Percentiles rank a stretch among this genome's conserved stretches.
Evolutionary conservation across 371 early-diverging fungal genomes (phyloP).

Genomic region (Lichtheimia ornata): DNA sequence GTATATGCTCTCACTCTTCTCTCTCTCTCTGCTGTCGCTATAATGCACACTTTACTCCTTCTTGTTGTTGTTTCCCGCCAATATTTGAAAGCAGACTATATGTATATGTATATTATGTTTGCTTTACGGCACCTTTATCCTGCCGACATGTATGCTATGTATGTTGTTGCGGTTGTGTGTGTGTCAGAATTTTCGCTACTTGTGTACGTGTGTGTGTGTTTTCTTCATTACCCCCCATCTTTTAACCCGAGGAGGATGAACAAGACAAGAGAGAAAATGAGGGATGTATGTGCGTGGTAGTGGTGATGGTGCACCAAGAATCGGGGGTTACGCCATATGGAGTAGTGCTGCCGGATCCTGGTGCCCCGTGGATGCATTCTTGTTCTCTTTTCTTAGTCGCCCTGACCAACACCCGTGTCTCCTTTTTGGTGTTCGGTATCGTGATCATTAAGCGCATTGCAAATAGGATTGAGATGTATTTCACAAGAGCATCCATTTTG

Average conservation of each 20-base stretch:
- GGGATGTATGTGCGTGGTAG: neutral
- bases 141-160: neutral
- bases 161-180: neutral
- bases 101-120: neutral
- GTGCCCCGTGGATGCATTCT: no score
- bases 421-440: constrained; percentile 4
- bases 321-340: constrained; percentile 6
- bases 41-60: neutral
- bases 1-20: neutral
- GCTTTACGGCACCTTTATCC: no score
- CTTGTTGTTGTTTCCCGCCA: constrained; percentile 9
- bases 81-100: constrained; percentile 7
- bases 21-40: neutral
- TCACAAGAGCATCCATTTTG: neutral
- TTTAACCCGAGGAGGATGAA: neutral
- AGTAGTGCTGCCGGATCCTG: constrained; percentile 2
- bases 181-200: neutral
- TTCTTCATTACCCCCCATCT: neutral
- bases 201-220: neutral
- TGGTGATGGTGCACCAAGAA: neutral
- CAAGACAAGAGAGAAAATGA: neutral
- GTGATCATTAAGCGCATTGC: neutral
- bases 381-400: no score
- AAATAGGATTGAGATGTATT: neutral
- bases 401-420: neutral